Evolutionary conservation across 495 filamentous ascomycete genomes (phyloP).

Genomic region (Articulospora tetracladia): DNA sequence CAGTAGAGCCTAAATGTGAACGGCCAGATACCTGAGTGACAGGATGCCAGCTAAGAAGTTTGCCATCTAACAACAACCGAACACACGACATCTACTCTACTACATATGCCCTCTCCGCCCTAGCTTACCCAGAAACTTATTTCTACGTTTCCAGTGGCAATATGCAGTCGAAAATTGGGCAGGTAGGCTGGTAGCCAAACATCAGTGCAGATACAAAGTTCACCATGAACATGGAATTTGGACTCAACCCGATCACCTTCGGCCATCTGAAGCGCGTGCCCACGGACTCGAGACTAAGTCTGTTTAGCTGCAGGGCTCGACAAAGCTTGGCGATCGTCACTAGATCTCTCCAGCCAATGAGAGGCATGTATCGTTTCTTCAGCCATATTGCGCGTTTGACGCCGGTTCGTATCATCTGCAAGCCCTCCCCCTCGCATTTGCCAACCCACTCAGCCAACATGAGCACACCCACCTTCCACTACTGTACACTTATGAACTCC

Average conservation of each 20-base stretch:
- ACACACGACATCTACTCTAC: not conserved
- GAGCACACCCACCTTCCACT: not conserved
- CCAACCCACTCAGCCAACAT: not conserved
- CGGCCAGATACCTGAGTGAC: no score
- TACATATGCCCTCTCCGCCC: not conserved
- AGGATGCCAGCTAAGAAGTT: not conserved
- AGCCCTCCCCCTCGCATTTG: not conserved
- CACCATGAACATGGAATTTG: not conserved
- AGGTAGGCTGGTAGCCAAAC: not conserved
- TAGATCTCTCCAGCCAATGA: slow-evolving; percentile 12
- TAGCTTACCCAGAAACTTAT: not conserved
- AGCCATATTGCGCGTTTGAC: slow-evolving; percentile 2
- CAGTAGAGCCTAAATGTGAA: no score
- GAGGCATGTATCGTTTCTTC: not conserved
- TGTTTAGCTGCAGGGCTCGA: not conserved
- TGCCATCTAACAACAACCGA: not conserved
- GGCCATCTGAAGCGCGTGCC: not conserved
- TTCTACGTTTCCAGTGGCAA: not conserved
- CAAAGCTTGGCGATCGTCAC: slow-evolving; percentile 7
- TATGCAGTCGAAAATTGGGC: not conserved
- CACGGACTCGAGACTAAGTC: slow-evolving; percentile 11
- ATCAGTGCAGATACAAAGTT: slow-evolving; percentile 5
- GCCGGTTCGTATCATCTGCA: not conserved
- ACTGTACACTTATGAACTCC: not conserved
- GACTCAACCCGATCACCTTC: not conserved